Base-by-base conservation (phyloP, 208 protist species). In the Zelonia costaricensis region DNA sequence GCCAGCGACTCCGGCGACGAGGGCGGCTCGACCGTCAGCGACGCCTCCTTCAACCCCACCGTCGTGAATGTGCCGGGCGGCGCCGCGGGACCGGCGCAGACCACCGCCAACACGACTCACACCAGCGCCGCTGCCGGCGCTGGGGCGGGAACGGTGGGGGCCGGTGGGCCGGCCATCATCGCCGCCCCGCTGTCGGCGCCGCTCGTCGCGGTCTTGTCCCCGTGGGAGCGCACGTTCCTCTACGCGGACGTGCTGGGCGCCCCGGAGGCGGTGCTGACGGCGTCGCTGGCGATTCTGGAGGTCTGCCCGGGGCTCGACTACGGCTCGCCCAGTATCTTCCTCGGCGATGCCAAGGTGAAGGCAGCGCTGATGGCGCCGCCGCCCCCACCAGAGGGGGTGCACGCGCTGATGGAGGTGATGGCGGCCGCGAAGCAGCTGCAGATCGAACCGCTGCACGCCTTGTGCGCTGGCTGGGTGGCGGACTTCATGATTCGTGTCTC, bases 381-480 rank as follows among this genome's bases (percentile, higher is more conserved):
- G 9, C 76, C 82, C 13, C 71, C 69, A 28, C 46, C 68, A 22
- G 72, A 75, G 10, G 81, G 79, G 0, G 55, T 94, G 16, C 31
- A 48, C 7, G 42, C 55, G 10, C 67, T 91, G 16, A 36, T 66
- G 43, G 49, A 71, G 15, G 77, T 94, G 15, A 70, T 74, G 56
- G 42, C 42, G 6, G 77, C 64, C 4, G 78, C 88, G 10, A 68
- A 69, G 60, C 56, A 76, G 47, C 64, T 94, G 8, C 69, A 82
- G 2, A 81, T 94, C 18, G 49, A 57, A 4, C 57, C 78, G 10
- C 58, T 94, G 13, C 56, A 81, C n/a, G 74, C 70, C 20, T 47
- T 94, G 35, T 91, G 85, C 59, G 44, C 59, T 0, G 82, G 82
- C 31, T 94, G 84, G 78, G 55, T 80, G 45, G 84, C 82, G 10